phyloP scores from a whole-genome alignment of 2,329 filamentous ascomycete genomes.

The Colletotrichum sp. region DNA sequence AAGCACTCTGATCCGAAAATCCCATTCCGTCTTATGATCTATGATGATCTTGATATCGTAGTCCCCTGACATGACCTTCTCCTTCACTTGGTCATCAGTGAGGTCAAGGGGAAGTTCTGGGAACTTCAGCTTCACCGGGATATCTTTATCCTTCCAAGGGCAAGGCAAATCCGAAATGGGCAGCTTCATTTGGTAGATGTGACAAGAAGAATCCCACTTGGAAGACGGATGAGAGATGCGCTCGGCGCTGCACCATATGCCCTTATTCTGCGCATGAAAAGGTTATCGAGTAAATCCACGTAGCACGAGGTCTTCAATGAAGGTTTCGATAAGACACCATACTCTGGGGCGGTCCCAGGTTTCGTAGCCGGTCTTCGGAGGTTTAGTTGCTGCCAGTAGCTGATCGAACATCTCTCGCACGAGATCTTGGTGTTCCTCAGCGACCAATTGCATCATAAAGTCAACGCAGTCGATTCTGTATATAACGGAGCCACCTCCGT shows the following conservation, averaged over 20 bases:
- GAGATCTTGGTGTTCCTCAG: not conserved
- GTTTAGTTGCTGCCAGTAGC: not conserved
- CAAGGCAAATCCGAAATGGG: fast-evolving
- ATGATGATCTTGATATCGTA: not conserved
- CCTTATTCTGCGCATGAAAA: not conserved
- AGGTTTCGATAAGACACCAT: not conserved
- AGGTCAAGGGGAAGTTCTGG: not conserved
- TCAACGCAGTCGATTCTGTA: not conserved
- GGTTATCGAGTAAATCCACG: not conserved
- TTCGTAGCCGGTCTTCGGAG: not conserved
- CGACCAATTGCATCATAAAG: not conserved
- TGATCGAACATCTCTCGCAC: not conserved
- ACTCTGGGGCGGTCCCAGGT: not conserved
- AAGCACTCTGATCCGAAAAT: not conserved
- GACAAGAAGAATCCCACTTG: not conserved
- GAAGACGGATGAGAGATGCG: not conserved
- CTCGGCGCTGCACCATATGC: not conserved
- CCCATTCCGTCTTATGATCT: not conserved
- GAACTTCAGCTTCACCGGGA: not conserved
- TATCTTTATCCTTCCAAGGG: fast-evolving
- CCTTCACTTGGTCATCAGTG: not conserved
- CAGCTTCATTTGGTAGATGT: not conserved
- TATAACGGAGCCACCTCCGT: fast-evolving
- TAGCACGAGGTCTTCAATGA: not conserved
- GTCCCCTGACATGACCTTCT: not conserved